phyloP scores from a whole-genome alignment of 2,329 filamentous ascomycete genomes.

The Cladosporium sp. region DNA sequence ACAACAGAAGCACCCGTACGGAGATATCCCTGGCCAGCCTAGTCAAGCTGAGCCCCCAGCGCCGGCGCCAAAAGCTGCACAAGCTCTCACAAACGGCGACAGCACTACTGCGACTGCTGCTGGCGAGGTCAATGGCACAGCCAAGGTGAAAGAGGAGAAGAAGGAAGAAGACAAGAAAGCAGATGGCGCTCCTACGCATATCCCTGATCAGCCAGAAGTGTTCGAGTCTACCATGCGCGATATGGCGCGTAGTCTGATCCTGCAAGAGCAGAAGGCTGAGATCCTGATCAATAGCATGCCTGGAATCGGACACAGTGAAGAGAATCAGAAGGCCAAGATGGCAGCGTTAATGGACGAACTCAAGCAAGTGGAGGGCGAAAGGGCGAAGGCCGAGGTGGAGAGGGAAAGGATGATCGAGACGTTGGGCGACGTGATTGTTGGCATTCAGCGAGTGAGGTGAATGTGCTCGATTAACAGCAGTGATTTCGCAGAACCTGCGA shows the following conservation, averaged over 20 bases:
- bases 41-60: conserved; percentile 24
- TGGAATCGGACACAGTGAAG: conserved; percentile 72
- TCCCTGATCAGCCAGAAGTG: conserved; percentile 60
- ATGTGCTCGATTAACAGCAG: conserved; percentile 15
- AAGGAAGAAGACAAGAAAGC: conserved; percentile 12
- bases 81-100: conserved; percentile 21
- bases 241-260: conserved; percentile 69
- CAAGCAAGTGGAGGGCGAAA: conserved; percentile 39
- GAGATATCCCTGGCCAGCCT: conserved; percentile 41
- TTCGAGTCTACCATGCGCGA: conserved; percentile 67
- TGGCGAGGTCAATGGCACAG: conserved; percentile 19
- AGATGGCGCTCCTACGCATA: conserved; percentile 23
- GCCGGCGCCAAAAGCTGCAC: conserved; percentile 6
- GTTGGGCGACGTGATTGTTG: conserved; percentile 46
- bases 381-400: conserved; percentile 38
- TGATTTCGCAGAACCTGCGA: not conserved
- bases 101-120: not conserved
- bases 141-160: conserved; percentile 9
- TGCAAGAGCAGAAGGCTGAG: conserved; percentile 82
- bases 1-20: conserved; percentile 38
- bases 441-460: conserved; percentile 23
- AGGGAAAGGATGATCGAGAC: conserved; percentile 38
- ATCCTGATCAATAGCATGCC: conserved; percentile 69
- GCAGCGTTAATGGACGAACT: conserved; percentile 41
- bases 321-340: conserved; percentile 65